Base-by-base conservation (phyloP, 257 asterid genomes). In the Petunia axillaris region DNA sequence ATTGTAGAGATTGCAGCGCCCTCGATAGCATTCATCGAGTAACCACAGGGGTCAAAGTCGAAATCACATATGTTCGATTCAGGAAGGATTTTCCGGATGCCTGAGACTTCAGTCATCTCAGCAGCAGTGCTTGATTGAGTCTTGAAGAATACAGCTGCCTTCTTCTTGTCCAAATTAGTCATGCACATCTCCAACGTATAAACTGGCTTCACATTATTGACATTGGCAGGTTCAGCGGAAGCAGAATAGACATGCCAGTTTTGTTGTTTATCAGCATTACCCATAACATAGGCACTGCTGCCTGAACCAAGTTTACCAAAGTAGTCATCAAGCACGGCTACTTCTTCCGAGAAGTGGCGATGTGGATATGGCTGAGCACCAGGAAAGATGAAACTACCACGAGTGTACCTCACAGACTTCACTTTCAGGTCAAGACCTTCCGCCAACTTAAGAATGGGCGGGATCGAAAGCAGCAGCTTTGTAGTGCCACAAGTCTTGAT, bases 401-500 rank as follows among this genome's bases (percentile, higher is more conserved):
- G 98, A 3, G 94, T 85, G 89, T 92, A 93, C 83, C 88, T 82
- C 41, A 92, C 97, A 4, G 92, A 85, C 62, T 84, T 84, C 85
- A 93, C 91, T 8, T 79, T 16, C 58, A 93, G 89, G 36, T 87
- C 83, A 14, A 90, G 93, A 5, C 71, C 7, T 9, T 66, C 89
- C 1, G 95, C 91, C 81, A 88, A 36, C 39, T 85, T 80, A 16
- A 94, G 93, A 68, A 92, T 80, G 46, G 91, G 87, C 14, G 97
- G 97, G 85, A 94, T 88, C 0, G 97, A 92, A 8, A 94, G 89
- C 81, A 92, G 94, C 85, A 94, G 86, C 75, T 92, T 94, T 1
- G 98, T 94, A 57, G 98, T 91, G 84, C 97, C 97, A 81, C 97
- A 94, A 39, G 98, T 94, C 81, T 94, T 94, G 79, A 92, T 63